Conservation (phyloP, 176 grass and related monocot genomes). For the Oryza brachyantha region DNA sequence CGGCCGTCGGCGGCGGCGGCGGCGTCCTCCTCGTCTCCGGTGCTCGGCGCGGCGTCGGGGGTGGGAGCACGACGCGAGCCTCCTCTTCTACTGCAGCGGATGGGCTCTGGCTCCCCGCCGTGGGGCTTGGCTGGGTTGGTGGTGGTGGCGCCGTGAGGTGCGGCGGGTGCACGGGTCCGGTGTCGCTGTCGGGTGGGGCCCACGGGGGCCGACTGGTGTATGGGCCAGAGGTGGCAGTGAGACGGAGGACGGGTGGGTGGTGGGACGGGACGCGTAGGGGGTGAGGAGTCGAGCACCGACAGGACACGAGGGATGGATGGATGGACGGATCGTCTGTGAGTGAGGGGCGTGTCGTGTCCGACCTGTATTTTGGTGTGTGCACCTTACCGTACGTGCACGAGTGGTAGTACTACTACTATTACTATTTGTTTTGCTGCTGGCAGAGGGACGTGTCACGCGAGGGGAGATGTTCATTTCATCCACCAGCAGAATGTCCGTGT, state of each 20-base stretch:
- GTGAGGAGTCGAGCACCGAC: slow-evolving; percentile 35
- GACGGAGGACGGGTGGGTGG: background rate
- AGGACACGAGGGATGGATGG: background rate
- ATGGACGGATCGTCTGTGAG: slow-evolving; percentile 5
- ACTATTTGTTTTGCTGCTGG: no score
- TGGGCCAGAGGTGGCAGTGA: background rate
- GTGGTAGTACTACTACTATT: no score
- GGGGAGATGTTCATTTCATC: no score
- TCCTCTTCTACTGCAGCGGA: background rate
- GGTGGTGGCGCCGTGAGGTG: no score
- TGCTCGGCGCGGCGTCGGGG: background rate
- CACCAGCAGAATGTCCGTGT: no score
- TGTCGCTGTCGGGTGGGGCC: background rate
- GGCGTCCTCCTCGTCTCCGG: background rate
- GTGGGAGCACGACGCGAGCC: no score
- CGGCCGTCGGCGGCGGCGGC: background rate
- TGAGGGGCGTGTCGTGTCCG: background rate
- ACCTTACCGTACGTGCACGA: background rate
- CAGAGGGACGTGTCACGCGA: no score
- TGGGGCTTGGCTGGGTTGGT: background rate
- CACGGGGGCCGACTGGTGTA: accelerated
- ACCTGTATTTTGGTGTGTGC: background rate
- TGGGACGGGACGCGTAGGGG: background rate
- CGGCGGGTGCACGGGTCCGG: slow-evolving; percentile 6
- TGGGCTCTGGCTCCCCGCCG: background rate